A percentile compares a stretch with the other conserved stretches of the same genome.
Evolutionary conservation across 179 eudicot genomes (phyloP).

Genomic region (Spinacia oleracea): DNA sequence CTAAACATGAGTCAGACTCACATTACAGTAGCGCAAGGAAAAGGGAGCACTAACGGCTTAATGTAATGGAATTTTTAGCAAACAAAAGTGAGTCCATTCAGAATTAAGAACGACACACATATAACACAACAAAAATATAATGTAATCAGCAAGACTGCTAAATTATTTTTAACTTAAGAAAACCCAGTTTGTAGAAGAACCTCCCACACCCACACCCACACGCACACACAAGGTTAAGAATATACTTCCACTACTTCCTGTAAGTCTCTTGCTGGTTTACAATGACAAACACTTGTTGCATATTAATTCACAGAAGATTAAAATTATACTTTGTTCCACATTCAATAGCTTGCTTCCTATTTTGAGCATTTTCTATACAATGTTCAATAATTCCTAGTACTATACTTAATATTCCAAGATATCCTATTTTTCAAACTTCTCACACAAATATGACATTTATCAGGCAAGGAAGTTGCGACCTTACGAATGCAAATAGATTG

Average conservation of each 20-base stretch:
- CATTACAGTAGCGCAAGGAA: neutral
- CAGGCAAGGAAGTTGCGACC: neutral
- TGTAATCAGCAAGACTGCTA: neutral
- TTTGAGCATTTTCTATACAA: neutral
- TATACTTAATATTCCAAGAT: neutral
- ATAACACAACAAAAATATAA: neutral
- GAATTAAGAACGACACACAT: neutral
- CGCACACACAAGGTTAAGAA: too few relatives aligned
- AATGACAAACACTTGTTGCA: too few relatives aligned
- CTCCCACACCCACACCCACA: too few relatives aligned
- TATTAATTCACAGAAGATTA: neutral
- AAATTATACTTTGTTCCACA: neutral
- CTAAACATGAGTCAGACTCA: constrained; percentile 11
- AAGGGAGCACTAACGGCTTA: neutral
- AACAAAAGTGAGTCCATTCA: neutral
- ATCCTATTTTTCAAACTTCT: neutral
- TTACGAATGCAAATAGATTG: neutral
- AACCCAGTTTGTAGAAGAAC: too few relatives aligned
- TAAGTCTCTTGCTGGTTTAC: too few relatives aligned
- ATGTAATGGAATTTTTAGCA: neutral
- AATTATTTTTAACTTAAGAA: neutral
- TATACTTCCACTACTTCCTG: neutral
- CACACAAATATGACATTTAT: neutral
- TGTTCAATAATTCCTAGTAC: neutral
- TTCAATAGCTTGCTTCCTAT: neutral